Percentiles rank a stretch among this genome's conserved stretches.
Conservation (phyloP, 2,329 filamentous ascomycete species). For the Stemphylium vesicarium region DNA sequence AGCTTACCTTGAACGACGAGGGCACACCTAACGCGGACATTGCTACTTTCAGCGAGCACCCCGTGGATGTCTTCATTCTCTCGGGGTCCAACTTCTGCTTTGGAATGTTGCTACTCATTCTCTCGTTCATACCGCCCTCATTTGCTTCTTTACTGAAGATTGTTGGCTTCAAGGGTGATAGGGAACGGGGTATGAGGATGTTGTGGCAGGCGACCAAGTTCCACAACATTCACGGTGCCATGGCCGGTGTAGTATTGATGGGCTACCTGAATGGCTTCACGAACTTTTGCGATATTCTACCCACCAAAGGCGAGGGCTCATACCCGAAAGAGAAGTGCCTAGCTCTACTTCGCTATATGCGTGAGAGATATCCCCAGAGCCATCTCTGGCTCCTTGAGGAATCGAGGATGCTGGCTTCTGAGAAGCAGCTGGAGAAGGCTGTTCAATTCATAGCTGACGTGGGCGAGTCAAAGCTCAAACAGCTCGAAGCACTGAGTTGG, state of each 20-base stretch:
- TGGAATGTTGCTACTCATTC: slow-evolving; percentile 80
- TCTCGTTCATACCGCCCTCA: slow-evolving; percentile 91
- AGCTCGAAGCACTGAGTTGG: slow-evolving; percentile 81
- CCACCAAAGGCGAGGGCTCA: slow-evolving; percentile 63
- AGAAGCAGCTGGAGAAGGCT: slow-evolving; percentile 70
- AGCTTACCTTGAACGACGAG: slow-evolving; percentile 36
- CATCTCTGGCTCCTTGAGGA: slow-evolving; percentile 89
- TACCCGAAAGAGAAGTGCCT: slow-evolving; percentile 75
- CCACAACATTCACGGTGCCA: slow-evolving; percentile 88
- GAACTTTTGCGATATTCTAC: slow-evolving; percentile 86
- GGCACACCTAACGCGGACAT: slow-evolving; percentile 62
- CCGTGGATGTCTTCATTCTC: slow-evolving; percentile 86
- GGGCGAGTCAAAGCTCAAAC: slow-evolving; percentile 76
- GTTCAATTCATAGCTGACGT: slow-evolving; percentile 68
- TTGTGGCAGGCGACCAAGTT: slow-evolving; percentile 90
- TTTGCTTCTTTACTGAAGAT: slow-evolving; percentile 87
- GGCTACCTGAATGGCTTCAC: slow-evolving; percentile 89
- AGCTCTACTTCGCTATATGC: slow-evolving; percentile 74
- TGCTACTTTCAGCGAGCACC: slow-evolving; percentile 69
- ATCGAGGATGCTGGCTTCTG: slow-evolving; percentile 74
- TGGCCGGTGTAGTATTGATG: slow-evolving; percentile 80
- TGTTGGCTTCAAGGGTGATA: slow-evolving; percentile 89
- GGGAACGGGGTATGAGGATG: slow-evolving; percentile 79
- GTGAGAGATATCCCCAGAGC: slow-evolving; percentile 77
- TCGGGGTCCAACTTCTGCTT: slow-evolving; percentile 90